Conservation (phyloP, 2,329 filamentous ascomycete species). For the Parastagonospora nodorum region DNA sequence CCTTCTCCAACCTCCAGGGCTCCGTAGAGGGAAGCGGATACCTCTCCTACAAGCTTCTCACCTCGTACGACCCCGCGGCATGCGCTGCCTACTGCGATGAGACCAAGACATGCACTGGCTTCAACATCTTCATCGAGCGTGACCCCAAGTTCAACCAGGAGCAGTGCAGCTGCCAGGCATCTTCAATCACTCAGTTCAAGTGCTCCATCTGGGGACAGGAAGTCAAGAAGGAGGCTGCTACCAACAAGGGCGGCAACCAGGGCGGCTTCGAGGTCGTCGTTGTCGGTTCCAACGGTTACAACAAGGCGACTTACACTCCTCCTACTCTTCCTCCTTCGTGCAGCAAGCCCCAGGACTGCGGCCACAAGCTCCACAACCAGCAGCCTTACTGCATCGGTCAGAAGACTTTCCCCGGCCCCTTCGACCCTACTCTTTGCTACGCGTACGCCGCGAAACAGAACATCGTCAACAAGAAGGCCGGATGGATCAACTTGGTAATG, state of each 20-base stretch:
- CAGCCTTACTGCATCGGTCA: slow-evolving; percentile 31
- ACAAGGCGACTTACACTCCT: slow-evolving; percentile 27
- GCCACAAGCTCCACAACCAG: slow-evolving; percentile 27
- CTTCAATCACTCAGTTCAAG: slow-evolving; percentile 29
- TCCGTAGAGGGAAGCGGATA: slow-evolving; percentile 24
- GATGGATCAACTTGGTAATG: slow-evolving; percentile 15
- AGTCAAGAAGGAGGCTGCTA: slow-evolving; percentile 23
- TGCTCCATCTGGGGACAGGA: slow-evolving; percentile 31
- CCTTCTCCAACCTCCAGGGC: slow-evolving; percentile 24
- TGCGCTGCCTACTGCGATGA: slow-evolving; percentile 26
- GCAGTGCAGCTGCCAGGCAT: slow-evolving; percentile 28
- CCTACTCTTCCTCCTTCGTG: slow-evolving; percentile 20
- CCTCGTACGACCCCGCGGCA: slow-evolving; percentile 22
- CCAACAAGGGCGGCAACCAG: slow-evolving; percentile 24
- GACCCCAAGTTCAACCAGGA: slow-evolving; percentile 29
- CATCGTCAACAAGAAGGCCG: slow-evolving; percentile 21
- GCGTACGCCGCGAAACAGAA: slow-evolving; percentile 32
- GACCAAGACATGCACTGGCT: slow-evolving; percentile 25
- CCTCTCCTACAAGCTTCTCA: slow-evolving; percentile 29
- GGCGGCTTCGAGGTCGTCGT: slow-evolving; percentile 37
- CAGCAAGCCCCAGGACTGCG: slow-evolving; percentile 29
- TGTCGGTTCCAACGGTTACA: slow-evolving; percentile 40
- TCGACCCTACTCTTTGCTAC: slow-evolving; percentile 29
- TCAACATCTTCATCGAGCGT: slow-evolving; percentile 36
- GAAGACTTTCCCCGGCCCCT: slow-evolving; percentile 32